These are phyloP conservation scores for Entomortierella parvispora DNA, from an alignment of 192 early-diverging fungal genomes.

Conservation along the genomic window DNA sequence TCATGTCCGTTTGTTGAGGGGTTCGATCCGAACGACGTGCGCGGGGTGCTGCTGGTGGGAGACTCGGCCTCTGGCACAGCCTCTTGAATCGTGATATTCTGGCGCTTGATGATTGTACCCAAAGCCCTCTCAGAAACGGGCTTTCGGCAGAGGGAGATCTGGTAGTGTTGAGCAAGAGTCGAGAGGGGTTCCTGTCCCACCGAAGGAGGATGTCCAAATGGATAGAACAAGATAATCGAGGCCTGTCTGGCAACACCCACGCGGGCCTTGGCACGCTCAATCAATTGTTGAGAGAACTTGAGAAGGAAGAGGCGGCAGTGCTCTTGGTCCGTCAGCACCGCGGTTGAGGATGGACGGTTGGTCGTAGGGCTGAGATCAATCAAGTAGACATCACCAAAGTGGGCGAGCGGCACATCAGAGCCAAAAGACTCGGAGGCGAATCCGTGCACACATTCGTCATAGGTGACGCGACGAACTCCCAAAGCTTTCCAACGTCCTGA, in stretches of 20 bases:
- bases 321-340: slow-evolving; percentile 36
- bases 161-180: slow-evolving; percentile 29
- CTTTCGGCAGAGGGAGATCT: slow-evolving; percentile 49
- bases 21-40: background rate
- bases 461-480: slow-evolving; percentile 22
- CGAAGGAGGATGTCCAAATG: slow-evolving; percentile 49
- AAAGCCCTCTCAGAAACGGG: slow-evolving; percentile 44
- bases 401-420: slow-evolving; percentile 10
- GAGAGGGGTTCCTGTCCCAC: slow-evolving; percentile 41
- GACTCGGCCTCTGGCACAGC: slow-evolving; percentile 7
- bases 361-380: slow-evolving; percentile 45
- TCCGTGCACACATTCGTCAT: slow-evolving; percentile 32
- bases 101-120: slow-evolving; percentile 45
- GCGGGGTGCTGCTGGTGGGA: background rate
- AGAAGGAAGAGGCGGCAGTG: slow-evolving; percentile 23
- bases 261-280: slow-evolving; percentile 24
- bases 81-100: slow-evolving; percentile 29
- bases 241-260: slow-evolving; percentile 36
- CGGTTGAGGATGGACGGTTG: slow-evolving; percentile 15
- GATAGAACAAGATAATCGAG: slow-evolving; percentile 44
- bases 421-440: slow-evolving; percentile 28
- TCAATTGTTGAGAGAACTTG: slow-evolving; percentile 26
- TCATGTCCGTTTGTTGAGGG: background rate
- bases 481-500: slow-evolving; percentile 28
- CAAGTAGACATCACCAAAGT: slow-evolving; percentile 44